Evolutionary conservation across 2,329 filamentous ascomycete genomes (phyloP).

Genomic region (Neocucurbitaria cava): DNA sequence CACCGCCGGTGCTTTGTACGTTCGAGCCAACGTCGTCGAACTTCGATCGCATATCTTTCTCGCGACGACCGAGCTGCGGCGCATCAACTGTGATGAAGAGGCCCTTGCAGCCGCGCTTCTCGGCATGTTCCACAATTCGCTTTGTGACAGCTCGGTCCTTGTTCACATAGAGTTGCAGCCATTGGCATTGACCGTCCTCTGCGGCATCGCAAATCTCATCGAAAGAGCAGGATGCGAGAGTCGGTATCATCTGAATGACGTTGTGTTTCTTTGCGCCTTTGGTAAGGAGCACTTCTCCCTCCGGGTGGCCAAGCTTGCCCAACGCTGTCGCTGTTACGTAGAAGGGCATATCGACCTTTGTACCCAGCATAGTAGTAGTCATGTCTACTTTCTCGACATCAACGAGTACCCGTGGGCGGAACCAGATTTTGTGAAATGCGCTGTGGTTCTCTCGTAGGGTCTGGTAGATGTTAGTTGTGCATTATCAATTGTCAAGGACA

Average conservation of each 20-base stretch:
- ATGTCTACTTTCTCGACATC: slow-evolving; percentile 89
- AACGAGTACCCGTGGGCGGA: slow-evolving; percentile 85
- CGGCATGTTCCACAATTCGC: slow-evolving; percentile 89
- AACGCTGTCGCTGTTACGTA: slow-evolving; percentile 97
- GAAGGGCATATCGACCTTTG: slow-evolving; percentile 83
- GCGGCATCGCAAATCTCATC: slow-evolving; percentile 94
- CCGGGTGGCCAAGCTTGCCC: slow-evolving; percentile 90
- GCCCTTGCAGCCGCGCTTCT: slow-evolving; percentile 88
- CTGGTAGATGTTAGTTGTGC: slow-evolving; percentile 53
- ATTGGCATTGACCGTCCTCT: slow-evolving; percentile 83
- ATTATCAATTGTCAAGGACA: neutral
- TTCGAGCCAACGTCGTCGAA: slow-evolving; percentile 83
- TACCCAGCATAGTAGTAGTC: slow-evolving; percentile 91
- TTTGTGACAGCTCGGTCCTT: slow-evolving; percentile 91
- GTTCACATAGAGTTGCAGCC: slow-evolving; percentile 96
- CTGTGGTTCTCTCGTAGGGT: slow-evolving; percentile 95
- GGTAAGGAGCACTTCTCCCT: slow-evolving; percentile 92
- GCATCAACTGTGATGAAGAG: slow-evolving; percentile 99
- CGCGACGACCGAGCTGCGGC: slow-evolving; percentile 89
- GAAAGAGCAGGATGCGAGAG: slow-evolving; percentile 93
- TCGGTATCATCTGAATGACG: slow-evolving; percentile 98
- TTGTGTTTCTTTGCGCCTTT: slow-evolving; percentile 83
- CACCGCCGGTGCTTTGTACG: slow-evolving; percentile 73
- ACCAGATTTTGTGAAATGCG: slow-evolving; percentile 97
- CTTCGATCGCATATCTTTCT: slow-evolving; percentile 98